Percentiles rank a stretch among this genome's conserved stretches.
Conservation (phyloP, 306 rosid genomes). For the Pueraria montana region DNA sequence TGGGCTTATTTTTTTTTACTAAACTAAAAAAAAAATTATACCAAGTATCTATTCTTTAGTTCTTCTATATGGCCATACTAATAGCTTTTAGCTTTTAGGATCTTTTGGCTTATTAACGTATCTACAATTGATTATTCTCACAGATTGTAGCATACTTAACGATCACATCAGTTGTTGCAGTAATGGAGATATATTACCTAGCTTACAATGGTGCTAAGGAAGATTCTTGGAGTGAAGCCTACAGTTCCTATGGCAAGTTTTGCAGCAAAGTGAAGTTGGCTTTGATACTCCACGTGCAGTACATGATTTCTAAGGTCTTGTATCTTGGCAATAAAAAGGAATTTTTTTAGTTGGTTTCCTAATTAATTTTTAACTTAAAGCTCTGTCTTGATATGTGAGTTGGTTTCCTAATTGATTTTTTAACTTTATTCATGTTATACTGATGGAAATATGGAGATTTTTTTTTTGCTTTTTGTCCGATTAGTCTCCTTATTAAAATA, state of each 20-base stretch:
- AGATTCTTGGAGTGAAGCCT: constrained; percentile 94
- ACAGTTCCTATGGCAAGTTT: constrained; percentile 73
- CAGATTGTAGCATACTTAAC: constrained; percentile 80
- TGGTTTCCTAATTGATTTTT: no score
- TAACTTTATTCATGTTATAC: no score
- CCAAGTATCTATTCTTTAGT: not conserved
- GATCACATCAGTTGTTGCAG: constrained; percentile 73
- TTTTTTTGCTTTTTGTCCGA: no score
- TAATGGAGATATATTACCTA: constrained; percentile 71
- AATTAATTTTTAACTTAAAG: no score
- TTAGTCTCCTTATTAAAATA: no score
- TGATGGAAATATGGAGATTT: no score
- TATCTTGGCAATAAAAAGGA: no score
- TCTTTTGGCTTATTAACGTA: not conserved
- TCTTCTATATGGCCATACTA: no score
- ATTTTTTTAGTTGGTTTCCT: no score
- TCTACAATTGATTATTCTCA: constrained; percentile 15
- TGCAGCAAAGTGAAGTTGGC: constrained; percentile 83
- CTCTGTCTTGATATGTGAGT: no score
- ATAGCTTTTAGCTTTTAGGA: not conserved
- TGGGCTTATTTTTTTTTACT: not conserved
- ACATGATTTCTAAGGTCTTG: no score
- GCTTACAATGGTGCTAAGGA: constrained; percentile 75
- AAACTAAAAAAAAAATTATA: not conserved
- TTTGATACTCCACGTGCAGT: constrained; percentile 71